Evolutionary conservation across 257 asterid genomes (phyloP), one percentile per base, ranked within the genome.

Genomic region (Forsythia suspensa): DNA sequence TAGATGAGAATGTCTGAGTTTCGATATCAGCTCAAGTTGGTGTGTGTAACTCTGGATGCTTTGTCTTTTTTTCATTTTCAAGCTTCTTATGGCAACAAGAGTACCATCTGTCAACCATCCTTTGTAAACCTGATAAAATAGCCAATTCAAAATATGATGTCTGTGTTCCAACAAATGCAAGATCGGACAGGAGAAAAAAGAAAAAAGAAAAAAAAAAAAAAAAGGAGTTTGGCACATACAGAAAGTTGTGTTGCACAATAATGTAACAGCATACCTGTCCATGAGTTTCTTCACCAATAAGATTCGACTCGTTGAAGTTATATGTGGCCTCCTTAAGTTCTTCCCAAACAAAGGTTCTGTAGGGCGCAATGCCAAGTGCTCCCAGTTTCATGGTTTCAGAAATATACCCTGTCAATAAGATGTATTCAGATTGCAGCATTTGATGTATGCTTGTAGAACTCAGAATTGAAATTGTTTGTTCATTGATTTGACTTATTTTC

Each of bases 261-360:
- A 48, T 16, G 71, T 8, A 74, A 76, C 52, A 41, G 2, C 12
- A 36, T 85, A 94, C 98, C 96, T 92, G 92, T 36, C 92, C 94
- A 75, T 77, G 78, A 72, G 94, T 86, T 16, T 93, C 91, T 83
- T 87, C 90, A 7, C 91, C 92, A 5, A 91, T 90, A 69, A 89
- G 86, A 81, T 85, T 86, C 55, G 78, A 65, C 8, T 75, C 61
- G 73, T 83, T 84, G 77, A 94, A 94, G 88, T 94, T 91, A 77
- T 85, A 74, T 8, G 98, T 89, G 29, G 98, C 98, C 88, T 92
- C 98, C 86, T 84, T 90, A 43, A 94, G 91, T 82, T 94, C 96
- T 61, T 92, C 97, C 43, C 86, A 82, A 65, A 85, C 93, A 40
- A 91, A 94, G 11, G 97, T 87, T 76, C 96, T 83, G 74, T 94